Percentiles rank a stretch among this genome's conserved stretches.
Conservation (phyloP, 352 stramenopile genomes). For the Phytophthora constricta region DNA sequence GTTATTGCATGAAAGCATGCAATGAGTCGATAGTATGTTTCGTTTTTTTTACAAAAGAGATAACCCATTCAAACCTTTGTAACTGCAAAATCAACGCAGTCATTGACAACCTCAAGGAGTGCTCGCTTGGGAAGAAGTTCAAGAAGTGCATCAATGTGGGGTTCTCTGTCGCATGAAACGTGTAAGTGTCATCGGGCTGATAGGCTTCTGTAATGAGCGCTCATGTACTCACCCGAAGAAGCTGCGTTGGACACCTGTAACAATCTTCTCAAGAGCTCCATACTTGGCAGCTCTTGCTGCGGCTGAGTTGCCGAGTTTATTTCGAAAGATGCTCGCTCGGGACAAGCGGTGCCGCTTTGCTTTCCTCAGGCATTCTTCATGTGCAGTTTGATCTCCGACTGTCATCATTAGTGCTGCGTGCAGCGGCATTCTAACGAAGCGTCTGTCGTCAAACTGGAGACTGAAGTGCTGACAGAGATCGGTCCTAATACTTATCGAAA, state of each 20-base stretch:
- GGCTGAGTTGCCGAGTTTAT: constrained; percentile 10
- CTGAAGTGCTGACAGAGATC: constrained; percentile 72
- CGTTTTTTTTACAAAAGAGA: background rate
- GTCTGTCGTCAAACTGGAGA: constrained; percentile 45
- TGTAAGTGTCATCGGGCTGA: too few relatives aligned
- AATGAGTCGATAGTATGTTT: background rate
- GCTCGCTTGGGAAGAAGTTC: constrained; percentile 35
- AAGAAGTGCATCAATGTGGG: constrained; percentile 36
- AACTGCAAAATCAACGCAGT: constrained; percentile 42
- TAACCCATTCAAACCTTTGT: constrained; percentile 46
- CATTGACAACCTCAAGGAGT: constrained; percentile 40
- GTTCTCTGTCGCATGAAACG: constrained; percentile 25
- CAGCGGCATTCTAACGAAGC: constrained; percentile 50
- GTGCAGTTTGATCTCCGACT: constrained; percentile 26
- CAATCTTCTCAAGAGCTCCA: constrained; percentile 22
- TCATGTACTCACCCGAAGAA: constrained; percentile 33
- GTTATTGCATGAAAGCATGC: background rate
- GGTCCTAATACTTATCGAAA: constrained; percentile 49
- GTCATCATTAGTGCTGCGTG: constrained; percentile 30
- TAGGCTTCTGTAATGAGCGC: too few relatives aligned
- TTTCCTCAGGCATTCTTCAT: constrained; percentile 39
- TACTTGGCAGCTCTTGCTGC: constrained; percentile 19
- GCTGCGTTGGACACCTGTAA: constrained; percentile 21
- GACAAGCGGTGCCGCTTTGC: constrained; percentile 18
- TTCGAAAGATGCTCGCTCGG: constrained; percentile 20